Conservation (phyloP, 2,329 filamentous ascomycete species). For the Coniochaeta prunicola region DNA sequence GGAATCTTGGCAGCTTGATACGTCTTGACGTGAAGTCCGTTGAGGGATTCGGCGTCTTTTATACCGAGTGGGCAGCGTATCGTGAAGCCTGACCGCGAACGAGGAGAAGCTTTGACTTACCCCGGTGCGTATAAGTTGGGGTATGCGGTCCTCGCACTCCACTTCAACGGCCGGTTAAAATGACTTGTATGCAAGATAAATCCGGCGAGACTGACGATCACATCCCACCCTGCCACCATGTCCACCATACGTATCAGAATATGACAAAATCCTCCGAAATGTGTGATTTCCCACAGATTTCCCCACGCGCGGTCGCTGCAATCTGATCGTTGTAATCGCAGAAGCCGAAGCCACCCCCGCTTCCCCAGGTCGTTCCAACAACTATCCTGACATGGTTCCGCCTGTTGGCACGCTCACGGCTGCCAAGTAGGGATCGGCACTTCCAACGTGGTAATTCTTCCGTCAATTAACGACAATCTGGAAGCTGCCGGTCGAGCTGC, state of each 20-base stretch:
- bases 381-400: not conserved
- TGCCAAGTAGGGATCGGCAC: not conserved
- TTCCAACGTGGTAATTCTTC: not conserved
- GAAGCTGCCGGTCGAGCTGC: not conserved
- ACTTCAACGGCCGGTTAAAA: not conserved
- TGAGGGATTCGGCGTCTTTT: not conserved
- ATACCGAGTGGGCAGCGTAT: not conserved
- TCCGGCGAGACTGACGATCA: not conserved
- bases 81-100: not conserved
- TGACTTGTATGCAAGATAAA: not conserved
- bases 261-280: not conserved
- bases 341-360: not conserved
- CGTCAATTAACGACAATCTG: not conserved
- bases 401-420: not conserved
- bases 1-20: not conserved
- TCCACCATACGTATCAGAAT: not conserved
- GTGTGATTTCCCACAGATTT: not conserved
- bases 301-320: not conserved
- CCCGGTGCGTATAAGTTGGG: no score
- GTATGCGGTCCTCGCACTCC: not conserved
- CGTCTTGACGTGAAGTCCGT: not conserved
- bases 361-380: not conserved
- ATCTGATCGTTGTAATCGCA: not conserved
- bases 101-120: not conserved
- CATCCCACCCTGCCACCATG: not conserved